These are phyloP conservation scores for Rhizopogon parksii DNA, from an alignment of 1,284 basidiomycete genomes.

Conservation along the genomic window DNA sequence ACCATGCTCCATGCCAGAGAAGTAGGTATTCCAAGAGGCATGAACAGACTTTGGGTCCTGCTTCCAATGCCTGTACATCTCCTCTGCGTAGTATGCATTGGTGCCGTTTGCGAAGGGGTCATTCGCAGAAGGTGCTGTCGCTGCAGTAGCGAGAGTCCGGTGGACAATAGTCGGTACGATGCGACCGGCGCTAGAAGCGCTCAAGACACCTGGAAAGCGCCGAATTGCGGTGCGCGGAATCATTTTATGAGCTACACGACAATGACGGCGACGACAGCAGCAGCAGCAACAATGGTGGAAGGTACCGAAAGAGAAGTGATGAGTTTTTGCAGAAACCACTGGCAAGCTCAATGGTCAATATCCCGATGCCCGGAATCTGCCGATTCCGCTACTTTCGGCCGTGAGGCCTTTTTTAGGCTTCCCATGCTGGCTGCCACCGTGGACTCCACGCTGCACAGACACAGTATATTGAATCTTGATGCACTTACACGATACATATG, in stretches of 20 bases:
- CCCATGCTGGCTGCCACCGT: not conserved
- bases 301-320: not conserved
- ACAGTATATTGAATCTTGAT: no score
- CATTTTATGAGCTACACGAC: constrained; percentile 14
- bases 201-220: constrained; percentile 24
- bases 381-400: no score
- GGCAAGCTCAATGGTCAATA: no score
- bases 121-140: constrained; percentile 55
- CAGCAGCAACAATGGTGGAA: constrained; percentile 6
- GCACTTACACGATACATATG: no score
- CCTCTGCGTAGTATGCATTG: constrained; percentile 93
- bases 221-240: constrained; percentile 25
- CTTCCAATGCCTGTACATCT: constrained; percentile 92
- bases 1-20: constrained; percentile 89
- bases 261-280: not conserved
- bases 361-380: no score
- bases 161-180: constrained; percentile 8
- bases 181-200: constrained; percentile 12
- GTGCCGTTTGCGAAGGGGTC: constrained; percentile 86
- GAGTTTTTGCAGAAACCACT: no score
- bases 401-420: no score
- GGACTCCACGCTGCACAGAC: no score
- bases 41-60: constrained; percentile 91
- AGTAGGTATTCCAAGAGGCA: constrained; percentile 93
- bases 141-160: constrained; percentile 43